Conservation (phyloP, 805 yeast species). For the Yamadazyma olivae region DNA sequence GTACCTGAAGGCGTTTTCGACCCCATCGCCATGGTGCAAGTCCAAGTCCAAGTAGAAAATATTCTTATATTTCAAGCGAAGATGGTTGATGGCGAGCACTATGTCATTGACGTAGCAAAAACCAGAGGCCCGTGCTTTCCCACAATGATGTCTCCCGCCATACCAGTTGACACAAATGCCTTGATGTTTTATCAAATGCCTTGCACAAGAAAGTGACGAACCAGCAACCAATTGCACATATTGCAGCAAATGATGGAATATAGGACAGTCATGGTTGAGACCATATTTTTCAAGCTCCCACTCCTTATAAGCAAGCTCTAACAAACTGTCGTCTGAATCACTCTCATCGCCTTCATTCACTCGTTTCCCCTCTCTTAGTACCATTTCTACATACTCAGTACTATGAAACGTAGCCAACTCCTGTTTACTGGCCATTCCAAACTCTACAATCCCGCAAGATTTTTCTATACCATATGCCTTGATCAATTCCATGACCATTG, state of each 20-base stretch:
- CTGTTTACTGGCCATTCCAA: conserved; percentile 19
- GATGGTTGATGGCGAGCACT: conserved; percentile 50
- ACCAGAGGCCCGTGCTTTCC: conserved; percentile 55
- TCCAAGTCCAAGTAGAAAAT: conserved; percentile 69
- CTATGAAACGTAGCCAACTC: conserved; percentile 59
- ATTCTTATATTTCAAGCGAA: conserved; percentile 44
- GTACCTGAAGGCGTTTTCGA: conserved; percentile 58
- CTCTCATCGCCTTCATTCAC: conserved; percentile 10
- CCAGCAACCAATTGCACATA: conserved; percentile 54
- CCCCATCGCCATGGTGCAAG: conserved; percentile 82
- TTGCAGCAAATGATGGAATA: conserved; percentile 50
- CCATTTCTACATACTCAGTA: conserved; percentile 31
- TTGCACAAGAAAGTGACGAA: conserved; percentile 52
- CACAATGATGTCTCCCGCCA: conserved; percentile 78
- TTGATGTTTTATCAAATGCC: conserved; percentile 20
- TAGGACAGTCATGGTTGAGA: conserved; percentile 60
- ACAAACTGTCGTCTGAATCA: neutral
- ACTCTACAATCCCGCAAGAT: neutral
- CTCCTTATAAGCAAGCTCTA: too few species aligned
- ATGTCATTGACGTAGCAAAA: conserved; percentile 75
- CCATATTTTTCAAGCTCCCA: conserved; percentile 36
- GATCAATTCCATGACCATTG: conserved; percentile 41
- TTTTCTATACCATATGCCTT: conserved; percentile 5
- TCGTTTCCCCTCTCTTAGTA: conserved; percentile 23
- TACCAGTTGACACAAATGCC: conserved; percentile 63